These are phyloP conservation scores for Craspedostauros australis DNA, from an alignment of 108 stramenopile genomes.

Conservation along the genomic window DNA sequence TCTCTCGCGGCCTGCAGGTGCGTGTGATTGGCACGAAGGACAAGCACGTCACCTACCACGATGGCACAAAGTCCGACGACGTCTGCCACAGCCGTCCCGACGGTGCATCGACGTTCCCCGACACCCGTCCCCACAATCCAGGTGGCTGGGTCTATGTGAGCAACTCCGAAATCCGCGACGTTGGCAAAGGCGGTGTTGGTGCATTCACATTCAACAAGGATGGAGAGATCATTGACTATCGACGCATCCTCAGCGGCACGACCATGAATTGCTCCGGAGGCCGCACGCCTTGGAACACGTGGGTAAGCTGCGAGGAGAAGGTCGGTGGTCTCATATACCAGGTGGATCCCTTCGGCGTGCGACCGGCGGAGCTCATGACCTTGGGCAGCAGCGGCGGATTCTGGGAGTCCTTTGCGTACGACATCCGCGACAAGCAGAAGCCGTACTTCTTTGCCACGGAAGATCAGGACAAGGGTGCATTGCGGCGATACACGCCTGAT, in stretches of 20 bases:
- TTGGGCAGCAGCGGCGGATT: constrained; percentile 35
- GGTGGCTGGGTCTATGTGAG: constrained; percentile 38
- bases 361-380: constrained; percentile 22
- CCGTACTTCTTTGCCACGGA: constrained; percentile 47
- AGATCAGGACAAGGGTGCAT: constrained; percentile 33
- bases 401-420: constrained; percentile 52
- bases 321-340: constrained; percentile 7
- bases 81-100: constrained; percentile 34
- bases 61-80: constrained; percentile 17
- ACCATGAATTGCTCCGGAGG: constrained; percentile 52
- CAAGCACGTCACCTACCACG: constrained; percentile 8
- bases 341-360: constrained; percentile 26
- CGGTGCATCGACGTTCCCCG: constrained; percentile 28
- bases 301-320: constrained; percentile 18
- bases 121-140: background rate
- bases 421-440: constrained; percentile 22
- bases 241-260: constrained; percentile 19
- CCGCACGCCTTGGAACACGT: constrained; percentile 41
- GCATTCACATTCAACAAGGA: constrained; percentile 27
- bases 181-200: constrained; percentile 36
- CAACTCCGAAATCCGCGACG: constrained; percentile 23
- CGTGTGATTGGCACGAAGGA: constrained; percentile 19
- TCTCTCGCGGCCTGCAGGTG: constrained; percentile 15
- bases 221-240: constrained; percentile 33
- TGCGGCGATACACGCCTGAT: constrained; percentile 34